Percentiles rank a stretch among this genome's conserved stretches.
These are phyloP conservation scores for Aquanectria penicillioides DNA, from an alignment of 2,329 filamentous ascomycete species.

Conservation along the genomic window DNA sequence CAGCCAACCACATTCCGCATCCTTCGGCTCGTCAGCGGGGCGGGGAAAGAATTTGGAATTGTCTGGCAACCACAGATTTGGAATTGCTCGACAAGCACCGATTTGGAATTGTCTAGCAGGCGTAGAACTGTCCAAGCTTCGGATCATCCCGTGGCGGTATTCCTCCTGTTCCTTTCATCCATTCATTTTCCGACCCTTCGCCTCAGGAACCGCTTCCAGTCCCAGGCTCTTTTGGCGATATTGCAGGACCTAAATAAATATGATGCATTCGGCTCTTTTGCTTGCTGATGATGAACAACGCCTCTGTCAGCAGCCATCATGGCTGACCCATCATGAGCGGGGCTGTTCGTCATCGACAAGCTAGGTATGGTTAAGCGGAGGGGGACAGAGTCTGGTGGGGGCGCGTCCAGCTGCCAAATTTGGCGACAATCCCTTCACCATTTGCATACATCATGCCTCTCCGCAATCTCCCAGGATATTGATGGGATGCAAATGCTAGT, in stretches of 20 bases:
- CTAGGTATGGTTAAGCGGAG: constrained; percentile 4
- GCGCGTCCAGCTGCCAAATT: constrained; percentile 15
- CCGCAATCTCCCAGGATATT: too few relatives aligned
- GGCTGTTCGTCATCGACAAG: constrained; percentile 22
- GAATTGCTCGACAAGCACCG: neutral
- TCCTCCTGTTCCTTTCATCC: neutral
- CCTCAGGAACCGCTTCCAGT: too few relatives aligned
- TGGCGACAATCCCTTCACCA: neutral
- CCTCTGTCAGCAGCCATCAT: constrained; percentile 22
- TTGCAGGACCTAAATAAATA: neutral
- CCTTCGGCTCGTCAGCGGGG: neutral
- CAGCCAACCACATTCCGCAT: constrained; percentile 11
- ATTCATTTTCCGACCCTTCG: neutral
- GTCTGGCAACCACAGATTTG: neutral
- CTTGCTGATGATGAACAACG: constrained; percentile 11
- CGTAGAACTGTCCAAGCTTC: neutral
- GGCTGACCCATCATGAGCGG: constrained; percentile 12
- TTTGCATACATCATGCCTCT: too few relatives aligned
- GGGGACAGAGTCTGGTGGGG: neutral
- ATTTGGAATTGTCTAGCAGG: neutral
- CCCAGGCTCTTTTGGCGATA: too few relatives aligned
- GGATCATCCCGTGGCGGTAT: neutral
- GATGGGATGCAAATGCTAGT: too few relatives aligned
- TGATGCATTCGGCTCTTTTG: neutral
- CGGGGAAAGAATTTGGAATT: constrained; percentile 21